Evolutionary conservation across 2,329 filamentous ascomycete species (phyloP).

Genomic region (Chrysoporthe austroafricana): DNA sequence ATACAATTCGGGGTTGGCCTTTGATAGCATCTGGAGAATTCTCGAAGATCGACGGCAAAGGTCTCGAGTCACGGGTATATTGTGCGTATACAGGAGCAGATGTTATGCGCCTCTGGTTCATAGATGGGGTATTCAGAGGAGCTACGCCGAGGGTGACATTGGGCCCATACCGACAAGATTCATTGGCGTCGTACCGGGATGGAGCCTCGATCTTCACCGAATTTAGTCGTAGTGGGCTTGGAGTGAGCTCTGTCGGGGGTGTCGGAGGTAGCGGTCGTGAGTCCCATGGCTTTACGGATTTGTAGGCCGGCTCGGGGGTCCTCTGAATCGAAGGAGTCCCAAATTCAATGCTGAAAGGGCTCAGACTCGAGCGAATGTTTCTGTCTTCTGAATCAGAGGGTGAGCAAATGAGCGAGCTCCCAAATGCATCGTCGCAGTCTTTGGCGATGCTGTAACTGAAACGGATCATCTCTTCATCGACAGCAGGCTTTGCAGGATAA

Average conservation of each 20-base stretch:
- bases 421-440: slow-evolving; percentile 92
- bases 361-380: slow-evolving; percentile 40
- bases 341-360: slow-evolving; percentile 48
- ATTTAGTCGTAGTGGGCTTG: slow-evolving; percentile 28
- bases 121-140: slow-evolving; percentile 22
- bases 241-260: slow-evolving; percentile 42
- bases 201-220: slow-evolving; percentile 21
- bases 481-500: slow-evolving; percentile 34
- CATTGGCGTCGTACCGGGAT: not conserved
- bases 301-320: slow-evolving; percentile 21
- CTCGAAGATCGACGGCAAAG: slow-evolving; percentile 56
- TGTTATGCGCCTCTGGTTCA: slow-evolving; percentile 49
- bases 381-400: slow-evolving; percentile 30
- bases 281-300: slow-evolving; percentile 43
- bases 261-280: slow-evolving; percentile 55
- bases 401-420: slow-evolving; percentile 57
- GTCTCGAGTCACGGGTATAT: slow-evolving; percentile 41
- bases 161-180: not conserved
- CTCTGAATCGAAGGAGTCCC: slow-evolving; percentile 34
- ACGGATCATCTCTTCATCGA: slow-evolving; percentile 78
- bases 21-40: slow-evolving; percentile 36
- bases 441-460: slow-evolving; percentile 85
- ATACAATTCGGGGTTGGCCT: slow-evolving; percentile 49
- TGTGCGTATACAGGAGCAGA: slow-evolving; percentile 56
- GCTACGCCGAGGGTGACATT: slow-evolving; percentile 14